These are phyloP conservation scores for Paramecium octaurelia DNA, from an alignment of 73 alveolate species.

Conservation along the genomic window DNA sequence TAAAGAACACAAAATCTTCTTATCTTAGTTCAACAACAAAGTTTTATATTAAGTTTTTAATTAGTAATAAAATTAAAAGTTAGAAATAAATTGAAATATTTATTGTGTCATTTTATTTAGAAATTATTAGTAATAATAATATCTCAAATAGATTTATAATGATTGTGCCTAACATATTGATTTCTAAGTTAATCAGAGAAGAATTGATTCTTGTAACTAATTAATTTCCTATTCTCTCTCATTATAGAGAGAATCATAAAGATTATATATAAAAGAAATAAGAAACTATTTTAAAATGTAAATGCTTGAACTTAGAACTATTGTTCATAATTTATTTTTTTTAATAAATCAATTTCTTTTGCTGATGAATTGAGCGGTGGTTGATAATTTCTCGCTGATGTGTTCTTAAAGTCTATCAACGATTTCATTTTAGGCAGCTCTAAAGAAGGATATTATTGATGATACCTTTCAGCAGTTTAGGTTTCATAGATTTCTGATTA, in stretches of 20 bases:
- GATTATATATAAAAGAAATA: background rate
- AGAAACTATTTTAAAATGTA: background rate
- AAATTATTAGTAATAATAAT: no score
- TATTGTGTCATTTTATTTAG: background rate
- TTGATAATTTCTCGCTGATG: constrained; percentile 46
- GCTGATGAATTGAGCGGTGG: constrained; percentile 37
- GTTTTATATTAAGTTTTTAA: no score
- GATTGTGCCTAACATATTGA: no score
- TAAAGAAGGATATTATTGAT: background rate
- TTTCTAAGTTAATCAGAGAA: no score
- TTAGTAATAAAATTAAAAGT: no score
- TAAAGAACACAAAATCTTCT: background rate
- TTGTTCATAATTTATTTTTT: constrained; percentile 32
- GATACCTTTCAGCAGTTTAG: constrained; percentile 46
- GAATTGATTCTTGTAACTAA: no score
- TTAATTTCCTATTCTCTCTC: no score
- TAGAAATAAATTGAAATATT: no score
- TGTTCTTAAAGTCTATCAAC: constrained; percentile 54
- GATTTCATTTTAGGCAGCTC: constrained; percentile 43
- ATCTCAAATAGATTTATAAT: no score
- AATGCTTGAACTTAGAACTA: background rate
- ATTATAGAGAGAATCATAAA: no score
- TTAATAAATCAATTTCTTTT: constrained; percentile 39
- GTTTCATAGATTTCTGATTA: constrained; percentile 11
- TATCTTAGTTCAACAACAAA: no score